phyloP scores from a whole-genome alignment of 2,329 filamentous ascomycete species.

The Fusarium begoniae region DNA sequence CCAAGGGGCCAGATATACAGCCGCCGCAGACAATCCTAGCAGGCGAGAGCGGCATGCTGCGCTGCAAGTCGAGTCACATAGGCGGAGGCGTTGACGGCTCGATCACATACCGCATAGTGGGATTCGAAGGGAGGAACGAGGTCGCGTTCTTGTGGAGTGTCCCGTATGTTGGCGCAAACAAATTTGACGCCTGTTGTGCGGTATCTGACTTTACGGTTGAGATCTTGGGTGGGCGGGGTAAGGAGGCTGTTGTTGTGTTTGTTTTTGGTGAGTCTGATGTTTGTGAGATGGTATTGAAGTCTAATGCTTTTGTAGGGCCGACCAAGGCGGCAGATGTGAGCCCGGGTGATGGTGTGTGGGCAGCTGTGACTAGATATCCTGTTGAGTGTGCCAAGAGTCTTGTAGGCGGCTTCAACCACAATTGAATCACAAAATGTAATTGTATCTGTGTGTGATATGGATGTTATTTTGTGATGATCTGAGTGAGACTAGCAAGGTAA shows the following conservation, averaged over 20 bases:
- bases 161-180: conserved; percentile 5
- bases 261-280: conserved; percentile 1
- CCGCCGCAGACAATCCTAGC: not conserved
- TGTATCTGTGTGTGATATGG: fast-evolving
- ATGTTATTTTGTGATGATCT: fast-evolving
- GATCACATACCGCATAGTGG: not conserved
- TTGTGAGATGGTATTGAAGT: fast-evolving
- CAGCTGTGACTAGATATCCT: not conserved
- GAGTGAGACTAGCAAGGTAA: fast-evolving
- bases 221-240: not conserved
- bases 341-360: not conserved
- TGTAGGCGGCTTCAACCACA: not conserved
- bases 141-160: conserved; percentile 3
- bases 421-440: not conserved
- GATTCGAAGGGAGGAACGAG: not conserved
- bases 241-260: conserved; percentile 8
- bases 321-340: not conserved
- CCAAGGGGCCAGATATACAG: not conserved
- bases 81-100: not conserved
- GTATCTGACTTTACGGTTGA: not conserved
- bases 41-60: not conserved
- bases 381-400: not conserved
- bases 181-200: not conserved
- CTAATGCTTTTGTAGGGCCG: not conserved
- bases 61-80: not conserved